A percentile compares a stretch with the other conserved stretches of the same genome.
phyloP scores from a whole-genome alignment of 805 yeast genomes.

The Hyphopichia homilentoma region DNA sequence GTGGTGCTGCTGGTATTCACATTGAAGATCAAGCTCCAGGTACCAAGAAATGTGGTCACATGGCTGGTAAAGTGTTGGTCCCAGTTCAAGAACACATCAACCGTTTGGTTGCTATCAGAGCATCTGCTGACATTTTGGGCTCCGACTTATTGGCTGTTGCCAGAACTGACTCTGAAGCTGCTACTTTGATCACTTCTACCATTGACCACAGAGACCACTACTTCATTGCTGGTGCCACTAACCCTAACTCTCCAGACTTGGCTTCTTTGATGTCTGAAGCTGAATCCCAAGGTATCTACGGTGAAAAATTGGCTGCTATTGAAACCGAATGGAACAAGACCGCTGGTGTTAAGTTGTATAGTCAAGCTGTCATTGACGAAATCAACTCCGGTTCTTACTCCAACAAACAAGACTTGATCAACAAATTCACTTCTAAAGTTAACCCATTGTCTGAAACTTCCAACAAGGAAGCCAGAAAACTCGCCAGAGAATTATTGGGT shows the following conservation, averaged over 20 bases:
- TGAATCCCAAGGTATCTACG: slow-evolving; percentile 68
- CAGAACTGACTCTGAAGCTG: slow-evolving; percentile 97
- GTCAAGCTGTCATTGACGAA: slow-evolving; percentile 85
- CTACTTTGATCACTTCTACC: slow-evolving; percentile 88
- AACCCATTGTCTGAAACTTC: slow-evolving; percentile 75
- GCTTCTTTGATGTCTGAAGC: slow-evolving; percentile 79
- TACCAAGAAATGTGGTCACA: slow-evolving; percentile 97
- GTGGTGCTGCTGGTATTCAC: slow-evolving; percentile 99
- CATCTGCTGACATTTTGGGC: slow-evolving; percentile 91
- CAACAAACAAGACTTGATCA: slow-evolving; percentile 61
- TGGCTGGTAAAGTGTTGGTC: slow-evolving; percentile 97
- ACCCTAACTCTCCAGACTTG: slow-evolving; percentile 72
- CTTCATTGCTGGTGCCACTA: slow-evolving; percentile 87
- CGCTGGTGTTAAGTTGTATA: slow-evolving; percentile 85
- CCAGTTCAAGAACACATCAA: slow-evolving; percentile 97
- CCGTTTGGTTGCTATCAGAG: slow-evolving; percentile 89
- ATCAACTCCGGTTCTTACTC: slow-evolving; percentile 58
- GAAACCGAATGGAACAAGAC: slow-evolving; percentile 79
- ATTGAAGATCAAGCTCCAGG: slow-evolving; percentile 99
- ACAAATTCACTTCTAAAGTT: slow-evolving; percentile 62
- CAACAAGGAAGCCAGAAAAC: slow-evolving; percentile 69
- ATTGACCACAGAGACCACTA: slow-evolving; percentile 94
- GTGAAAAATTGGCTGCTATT: slow-evolving; percentile 63
- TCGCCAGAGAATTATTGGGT: slow-evolving; percentile 75
- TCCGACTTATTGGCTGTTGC: slow-evolving; percentile 85